Evolutionary conservation across 345 rosid species (phyloP).

Genomic region (Populus euphratica): DNA sequence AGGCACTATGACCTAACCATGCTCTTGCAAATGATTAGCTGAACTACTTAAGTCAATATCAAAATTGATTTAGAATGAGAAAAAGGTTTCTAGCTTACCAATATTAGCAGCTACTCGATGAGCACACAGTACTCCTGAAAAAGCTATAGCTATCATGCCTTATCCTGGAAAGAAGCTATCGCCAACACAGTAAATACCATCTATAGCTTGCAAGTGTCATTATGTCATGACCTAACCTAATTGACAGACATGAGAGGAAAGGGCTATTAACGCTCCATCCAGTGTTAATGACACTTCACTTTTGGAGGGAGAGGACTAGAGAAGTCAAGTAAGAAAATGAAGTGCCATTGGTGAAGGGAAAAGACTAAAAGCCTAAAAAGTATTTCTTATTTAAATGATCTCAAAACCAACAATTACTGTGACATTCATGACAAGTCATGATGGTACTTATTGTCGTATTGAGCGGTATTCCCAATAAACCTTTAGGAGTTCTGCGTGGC

Average conservation of each 20-base stretch:
- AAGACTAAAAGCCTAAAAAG: neutral
- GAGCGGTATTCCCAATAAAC: conserved; percentile 93
- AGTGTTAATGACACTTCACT: neutral
- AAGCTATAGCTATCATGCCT: conserved; percentile 96
- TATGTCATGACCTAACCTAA: conserved; percentile 5
- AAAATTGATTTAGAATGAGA: neutral
- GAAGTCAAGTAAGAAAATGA: neutral
- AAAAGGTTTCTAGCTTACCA: conserved; percentile 40
- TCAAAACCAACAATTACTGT: neutral
- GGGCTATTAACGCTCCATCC: neutral
- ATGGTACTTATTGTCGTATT: conserved; percentile 69
- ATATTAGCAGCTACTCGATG: conserved; percentile 97
- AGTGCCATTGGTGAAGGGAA: neutral
- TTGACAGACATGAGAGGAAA: neutral
- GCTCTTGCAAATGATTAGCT: conserved; percentile 1
- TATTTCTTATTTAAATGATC: neutral
- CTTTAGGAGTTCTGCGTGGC: conserved; percentile 84
- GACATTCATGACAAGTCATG: neutral
- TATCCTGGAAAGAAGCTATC: conserved; percentile 99
- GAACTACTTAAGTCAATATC: neutral
- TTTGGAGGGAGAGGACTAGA: neutral
- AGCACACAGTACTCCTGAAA: conserved; percentile 94
- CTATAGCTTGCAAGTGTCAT: conserved; percentile 53
- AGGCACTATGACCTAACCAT: neutral
- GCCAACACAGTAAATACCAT: conserved; percentile 86